Evolutionary conservation across 2,329 filamentous ascomycete genomes (phyloP).

Genomic region (Cryphonectria naterciae): DNA sequence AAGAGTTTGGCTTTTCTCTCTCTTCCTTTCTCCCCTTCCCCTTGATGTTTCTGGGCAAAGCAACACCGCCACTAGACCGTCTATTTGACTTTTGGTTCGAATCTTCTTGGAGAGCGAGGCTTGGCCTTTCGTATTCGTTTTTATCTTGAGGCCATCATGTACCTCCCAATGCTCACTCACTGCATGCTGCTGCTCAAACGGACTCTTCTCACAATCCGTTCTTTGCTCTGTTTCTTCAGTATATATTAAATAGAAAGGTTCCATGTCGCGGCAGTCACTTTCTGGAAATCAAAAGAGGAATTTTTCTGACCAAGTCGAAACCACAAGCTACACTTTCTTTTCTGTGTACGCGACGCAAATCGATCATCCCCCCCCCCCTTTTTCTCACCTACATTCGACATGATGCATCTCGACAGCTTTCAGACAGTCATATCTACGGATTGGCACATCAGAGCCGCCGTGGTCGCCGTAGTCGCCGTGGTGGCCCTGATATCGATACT

Average conservation of each 20-base stretch:
- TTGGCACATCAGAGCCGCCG: slow-evolving; percentile 5
- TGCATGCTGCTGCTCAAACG: neutral
- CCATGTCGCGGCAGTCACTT: too few relatives aligned
- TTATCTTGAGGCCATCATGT: neutral
- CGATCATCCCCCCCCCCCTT: neutral
- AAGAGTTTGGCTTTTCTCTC: neutral
- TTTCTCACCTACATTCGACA: slow-evolving; percentile 25
- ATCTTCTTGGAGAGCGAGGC: neutral
- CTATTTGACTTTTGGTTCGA: neutral
- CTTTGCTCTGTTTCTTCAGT: neutral
- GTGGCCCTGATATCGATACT: neutral
- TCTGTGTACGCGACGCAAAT: neutral
- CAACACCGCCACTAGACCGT: neutral
- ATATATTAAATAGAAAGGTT: neutral
- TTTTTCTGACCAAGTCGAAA: too few relatives aligned
- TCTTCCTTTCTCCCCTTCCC: too few relatives aligned
- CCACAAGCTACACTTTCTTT: too few relatives aligned
- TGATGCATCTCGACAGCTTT: neutral
- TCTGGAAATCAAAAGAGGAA: neutral
- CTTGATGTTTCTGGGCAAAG: neutral
- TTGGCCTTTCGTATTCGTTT: neutral
- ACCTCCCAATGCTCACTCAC: neutral
- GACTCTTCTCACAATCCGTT: neutral
- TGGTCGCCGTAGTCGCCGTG: neutral
- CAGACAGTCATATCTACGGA: slow-evolving; percentile 7